These are phyloP conservation scores for Paecilomyces variotii DNA, from an alignment of 2,329 filamentous ascomycete genomes.

Conservation along the genomic window DNA sequence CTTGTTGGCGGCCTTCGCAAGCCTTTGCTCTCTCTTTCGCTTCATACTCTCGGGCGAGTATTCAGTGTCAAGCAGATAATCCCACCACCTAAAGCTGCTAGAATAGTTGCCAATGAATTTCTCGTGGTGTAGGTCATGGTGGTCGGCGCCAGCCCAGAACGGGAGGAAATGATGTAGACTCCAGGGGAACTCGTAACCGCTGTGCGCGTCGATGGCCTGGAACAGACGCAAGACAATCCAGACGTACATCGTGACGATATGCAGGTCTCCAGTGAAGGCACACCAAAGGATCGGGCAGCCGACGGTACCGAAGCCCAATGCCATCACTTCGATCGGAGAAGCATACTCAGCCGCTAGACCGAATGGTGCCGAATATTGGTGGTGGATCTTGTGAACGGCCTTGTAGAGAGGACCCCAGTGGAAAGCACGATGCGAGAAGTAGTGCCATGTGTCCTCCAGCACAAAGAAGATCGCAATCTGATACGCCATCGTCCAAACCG, in stretches of 20 bases:
- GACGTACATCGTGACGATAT: constrained; percentile 94
- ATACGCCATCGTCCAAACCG: constrained; percentile 74
- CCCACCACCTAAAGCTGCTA: constrained; percentile 99
- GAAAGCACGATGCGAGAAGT: constrained; percentile 87
- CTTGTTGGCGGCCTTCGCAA: constrained; percentile 14
- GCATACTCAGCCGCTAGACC: constrained; percentile 95
- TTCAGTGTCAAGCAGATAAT: constrained; percentile 88
- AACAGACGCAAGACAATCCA: constrained; percentile 92
- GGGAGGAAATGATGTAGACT: constrained; percentile 90
- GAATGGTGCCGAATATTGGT: constrained; percentile 96
- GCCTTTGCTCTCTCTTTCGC: constrained; percentile 60
- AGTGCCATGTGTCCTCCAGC: constrained; percentile 95
- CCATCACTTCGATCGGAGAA: constrained; percentile 93
- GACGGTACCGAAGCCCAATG: constrained; percentile 81
- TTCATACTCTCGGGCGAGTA: constrained; percentile 79
- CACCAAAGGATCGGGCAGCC: constrained; percentile 77
- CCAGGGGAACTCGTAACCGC: constrained; percentile 98
- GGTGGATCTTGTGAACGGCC: constrained; percentile 96
- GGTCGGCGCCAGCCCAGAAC: constrained; percentile 94
- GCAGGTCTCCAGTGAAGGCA: constrained; percentile 72
- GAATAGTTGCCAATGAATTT: constrained; percentile 98
- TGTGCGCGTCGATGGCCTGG: constrained; percentile 97
- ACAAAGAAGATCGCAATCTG: constrained; percentile 94
- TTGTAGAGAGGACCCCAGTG: constrained; percentile 96
- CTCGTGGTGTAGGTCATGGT: constrained; percentile 97